Evolutionary conservation across 768 basidiomycete genomes (phyloP).

Genomic region (Fomitopsis pulvina): DNA sequence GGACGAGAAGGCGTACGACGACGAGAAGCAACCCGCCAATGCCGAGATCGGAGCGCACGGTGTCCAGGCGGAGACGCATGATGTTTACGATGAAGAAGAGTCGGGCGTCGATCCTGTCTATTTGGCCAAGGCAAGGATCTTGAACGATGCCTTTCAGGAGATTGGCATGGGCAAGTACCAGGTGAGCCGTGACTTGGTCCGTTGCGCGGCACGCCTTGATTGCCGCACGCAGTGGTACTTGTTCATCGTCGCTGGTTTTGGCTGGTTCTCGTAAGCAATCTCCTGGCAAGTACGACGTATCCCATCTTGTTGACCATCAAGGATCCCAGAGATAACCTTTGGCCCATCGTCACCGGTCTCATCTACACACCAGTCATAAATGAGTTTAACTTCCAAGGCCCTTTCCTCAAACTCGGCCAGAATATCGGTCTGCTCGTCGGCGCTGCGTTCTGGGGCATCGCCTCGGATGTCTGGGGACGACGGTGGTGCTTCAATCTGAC

Average conservation of each 20-base stretch:
- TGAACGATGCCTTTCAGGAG: conserved; percentile 42
- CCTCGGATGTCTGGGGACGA: conserved; percentile 67
- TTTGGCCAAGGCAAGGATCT: conserved; percentile 39
- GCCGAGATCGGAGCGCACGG: background rate
- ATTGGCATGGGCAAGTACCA: conserved; percentile 56
- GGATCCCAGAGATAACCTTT: conserved; percentile 54
- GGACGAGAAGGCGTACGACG: conserved; percentile 1
- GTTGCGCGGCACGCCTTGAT: background rate
- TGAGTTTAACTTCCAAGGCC: conserved; percentile 58
- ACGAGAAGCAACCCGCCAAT: background rate
- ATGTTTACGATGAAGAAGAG: conserved; percentile 30
- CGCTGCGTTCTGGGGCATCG: conserved; percentile 62
- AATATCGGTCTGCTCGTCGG: conserved; percentile 68
- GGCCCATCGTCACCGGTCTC: conserved; percentile 64
- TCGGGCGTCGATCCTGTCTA: conserved; percentile 37
- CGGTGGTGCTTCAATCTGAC: conserved; percentile 68
- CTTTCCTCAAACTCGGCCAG: conserved; percentile 62
- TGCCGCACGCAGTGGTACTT: conserved; percentile 42
- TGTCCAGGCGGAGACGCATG: conserved; percentile 10
- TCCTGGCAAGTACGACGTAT: background rate
- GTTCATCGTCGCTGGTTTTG: conserved; percentile 64
- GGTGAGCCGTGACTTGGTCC: conserved; percentile 21
- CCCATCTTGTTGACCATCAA: background rate
- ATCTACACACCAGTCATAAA: conserved; percentile 57
- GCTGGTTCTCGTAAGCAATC: conserved; percentile 61